Base-by-base conservation (phyloP, 768 basidiomycete species). In the Plicaturopsis crispa region DNA sequence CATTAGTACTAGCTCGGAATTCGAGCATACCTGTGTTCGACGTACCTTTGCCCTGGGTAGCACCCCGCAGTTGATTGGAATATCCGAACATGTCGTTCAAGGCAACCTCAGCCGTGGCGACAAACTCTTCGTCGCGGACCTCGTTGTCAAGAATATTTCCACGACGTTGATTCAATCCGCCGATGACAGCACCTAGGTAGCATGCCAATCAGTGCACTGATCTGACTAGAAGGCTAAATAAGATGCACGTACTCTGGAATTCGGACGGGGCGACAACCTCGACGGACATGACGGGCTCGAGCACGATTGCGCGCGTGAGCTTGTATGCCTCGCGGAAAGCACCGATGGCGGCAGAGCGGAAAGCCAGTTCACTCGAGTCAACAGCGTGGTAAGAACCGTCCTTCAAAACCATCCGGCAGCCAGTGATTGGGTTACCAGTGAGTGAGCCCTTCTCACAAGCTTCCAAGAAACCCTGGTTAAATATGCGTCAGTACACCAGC, bases 31-130 rank as follows among this genome's bases (percentile, higher is more conserved):
- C 10, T 41, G 18, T 24, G 37, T 18, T 37, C 42, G 44, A 56
- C 57, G 51, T 52, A 55, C 77, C 92, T 68, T 99, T 98, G 52
- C 94, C 96, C 63, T 98, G 96, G 0, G 96, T 99, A 41, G 78
- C 80, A 3, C 94, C 94, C 41, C 94, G 79, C 32, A 98, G 69
- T 49, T 90, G 85, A 51, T 81, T 89, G 24, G 92, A 93, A 57
- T 97, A 97, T 13, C 90, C 88, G 55, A 99, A 99, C 94, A 98
- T 98, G 50, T 98, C 94, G 59, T 91, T 96, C 60, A 99, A 59
- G 6, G 89, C 81, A 10, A 99, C 93, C 54, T 97, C 94, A 16
- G 90, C 91, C 20, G 75, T 70, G 39, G 84, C 75, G 4, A 88
- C 90, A 54, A 99, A 98, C 61, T 99, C 94, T 49, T 98, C 96